These are phyloP conservation scores for Polyporus arcularius DNA, from an alignment of 768 basidiomycete species.

Conservation along the genomic window DNA sequence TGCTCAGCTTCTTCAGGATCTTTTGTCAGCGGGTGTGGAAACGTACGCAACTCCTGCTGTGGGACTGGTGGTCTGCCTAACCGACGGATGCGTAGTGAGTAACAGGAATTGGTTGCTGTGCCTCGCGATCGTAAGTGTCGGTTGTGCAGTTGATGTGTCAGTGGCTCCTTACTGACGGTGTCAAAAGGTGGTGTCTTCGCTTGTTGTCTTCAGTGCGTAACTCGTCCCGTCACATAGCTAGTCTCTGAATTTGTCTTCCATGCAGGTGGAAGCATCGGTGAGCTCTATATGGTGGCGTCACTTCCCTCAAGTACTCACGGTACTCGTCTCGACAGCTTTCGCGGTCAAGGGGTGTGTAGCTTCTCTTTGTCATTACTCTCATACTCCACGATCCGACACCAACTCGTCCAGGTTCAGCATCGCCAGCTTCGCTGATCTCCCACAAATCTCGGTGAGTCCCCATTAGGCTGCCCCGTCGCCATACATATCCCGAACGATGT, in stretches of 20 bases:
- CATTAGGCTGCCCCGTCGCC: neutral
- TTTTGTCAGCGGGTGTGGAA: conserved; percentile 29
- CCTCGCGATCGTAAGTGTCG: conserved; percentile 20
- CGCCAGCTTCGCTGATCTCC: conserved; percentile 2
- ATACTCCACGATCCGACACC: neutral
- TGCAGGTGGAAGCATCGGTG: conserved; percentile 16
- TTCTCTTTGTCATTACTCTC: neutral
- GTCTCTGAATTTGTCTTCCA: neutral
- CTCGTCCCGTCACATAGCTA: neutral
- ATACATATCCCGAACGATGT: too few relatives aligned
- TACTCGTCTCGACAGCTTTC: neutral
- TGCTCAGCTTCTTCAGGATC: conserved; percentile 11
- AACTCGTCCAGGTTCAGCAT: conserved; percentile 1
- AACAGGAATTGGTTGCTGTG: conserved; percentile 20
- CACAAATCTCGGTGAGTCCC: conserved; percentile 19
- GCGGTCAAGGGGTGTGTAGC: conserved; percentile 7
- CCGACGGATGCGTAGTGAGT: conserved; percentile 15
- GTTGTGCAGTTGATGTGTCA: neutral
- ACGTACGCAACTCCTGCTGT: conserved; percentile 13
- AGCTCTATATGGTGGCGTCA: neutral
- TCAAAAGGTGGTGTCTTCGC: conserved; percentile 10
- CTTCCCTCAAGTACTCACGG: neutral
- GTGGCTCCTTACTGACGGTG: neutral
- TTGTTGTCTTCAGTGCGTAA: conserved; percentile 14
- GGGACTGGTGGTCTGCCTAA: conserved; percentile 1